Evolutionary conservation across 331 rosid genomes (phyloP).

Genomic region (Spiraea crenata): DNA sequence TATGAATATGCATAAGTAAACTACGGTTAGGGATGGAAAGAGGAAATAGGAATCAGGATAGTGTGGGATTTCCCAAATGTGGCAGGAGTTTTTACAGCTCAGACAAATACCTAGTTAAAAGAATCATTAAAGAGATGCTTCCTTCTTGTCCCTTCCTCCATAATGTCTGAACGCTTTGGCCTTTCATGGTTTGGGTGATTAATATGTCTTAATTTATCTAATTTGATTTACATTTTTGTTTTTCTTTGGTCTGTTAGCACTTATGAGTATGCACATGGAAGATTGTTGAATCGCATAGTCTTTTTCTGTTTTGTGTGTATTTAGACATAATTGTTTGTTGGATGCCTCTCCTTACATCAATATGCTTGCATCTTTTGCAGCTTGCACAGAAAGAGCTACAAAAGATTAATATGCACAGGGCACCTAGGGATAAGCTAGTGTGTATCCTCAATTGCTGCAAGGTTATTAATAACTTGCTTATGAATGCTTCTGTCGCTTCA

Average conservation of each 20-base stretch:
- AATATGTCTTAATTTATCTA: neutral
- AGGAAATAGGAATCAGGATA: neutral
- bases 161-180: neutral
- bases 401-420: constrained; percentile 96
- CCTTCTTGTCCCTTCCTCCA: no score
- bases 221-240: neutral
- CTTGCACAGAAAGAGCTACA: constrained; percentile 97
- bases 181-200: neutral
- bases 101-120: neutral
- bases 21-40: neutral
- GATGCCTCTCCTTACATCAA: constrained; percentile 14
- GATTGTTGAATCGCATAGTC: neutral
- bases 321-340: neutral
- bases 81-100: neutral
- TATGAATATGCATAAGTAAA: no score
- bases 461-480: constrained; percentile 85
- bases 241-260: neutral
- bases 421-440: constrained; percentile 93
- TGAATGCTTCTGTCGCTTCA: constrained; percentile 83
- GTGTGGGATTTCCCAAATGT: neutral
- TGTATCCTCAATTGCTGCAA: constrained; percentile 93
- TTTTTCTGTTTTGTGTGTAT: neutral
- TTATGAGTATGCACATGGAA: neutral
- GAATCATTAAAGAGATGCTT: neutral
- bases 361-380: constrained; percentile 40